phyloP scores from a whole-genome alignment of 805 yeast genomes.

The Saturnispora zaruensis region DNA sequence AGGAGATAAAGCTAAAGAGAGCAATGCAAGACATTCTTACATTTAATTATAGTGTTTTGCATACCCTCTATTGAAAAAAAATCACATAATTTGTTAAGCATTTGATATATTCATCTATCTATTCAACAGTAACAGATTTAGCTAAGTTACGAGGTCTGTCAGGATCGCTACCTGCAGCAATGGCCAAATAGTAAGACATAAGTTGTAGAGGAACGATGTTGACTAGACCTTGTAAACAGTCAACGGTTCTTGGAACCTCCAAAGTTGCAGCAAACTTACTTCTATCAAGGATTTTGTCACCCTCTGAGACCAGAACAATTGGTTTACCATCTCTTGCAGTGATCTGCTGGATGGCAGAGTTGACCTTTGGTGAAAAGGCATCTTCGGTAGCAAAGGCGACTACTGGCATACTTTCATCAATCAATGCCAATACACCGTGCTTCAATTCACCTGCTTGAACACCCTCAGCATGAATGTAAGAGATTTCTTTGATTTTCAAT shows the following conservation, averaged over 20 bases:
- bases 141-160: constrained; percentile 99
- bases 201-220: constrained; percentile 92
- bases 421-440: constrained; percentile 96
- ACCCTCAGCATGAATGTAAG: constrained; percentile 99
- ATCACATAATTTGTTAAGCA: background rate
- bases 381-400: constrained; percentile 95
- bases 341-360: constrained; percentile 93
- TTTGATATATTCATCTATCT: constrained; percentile 14
- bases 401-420: constrained; percentile 88
- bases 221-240: constrained; percentile 92
- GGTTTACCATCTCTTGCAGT: constrained; percentile 97
- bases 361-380: constrained; percentile 90
- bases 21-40: background rate
- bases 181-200: constrained; percentile 96
- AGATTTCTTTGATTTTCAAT: constrained; percentile 92
- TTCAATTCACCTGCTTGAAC: constrained; percentile 98
- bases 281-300: constrained; percentile 54
- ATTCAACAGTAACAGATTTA: constrained; percentile 96
- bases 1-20: background rate
- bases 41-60: background rate
- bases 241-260: constrained; percentile 93
- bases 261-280: constrained; percentile 58
- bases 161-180: constrained; percentile 88
- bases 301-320: constrained; percentile 79
- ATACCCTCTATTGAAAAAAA: background rate